Base-by-base conservation (phyloP, 2,329 filamentous ascomycete species). In the Colletotrichum coccodes region DNA sequence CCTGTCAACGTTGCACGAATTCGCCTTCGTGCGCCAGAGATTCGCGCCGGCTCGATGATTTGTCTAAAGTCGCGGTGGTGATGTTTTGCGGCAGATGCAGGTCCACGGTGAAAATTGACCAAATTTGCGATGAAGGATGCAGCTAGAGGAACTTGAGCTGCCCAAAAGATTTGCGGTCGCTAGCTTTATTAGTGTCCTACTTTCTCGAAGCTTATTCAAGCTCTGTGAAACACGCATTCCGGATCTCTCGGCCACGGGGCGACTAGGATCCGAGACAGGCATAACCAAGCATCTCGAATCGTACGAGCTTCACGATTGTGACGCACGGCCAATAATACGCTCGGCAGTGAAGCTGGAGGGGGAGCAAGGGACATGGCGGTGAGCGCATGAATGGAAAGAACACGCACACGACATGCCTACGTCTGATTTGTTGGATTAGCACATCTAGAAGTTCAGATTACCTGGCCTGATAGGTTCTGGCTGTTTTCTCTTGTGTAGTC, bases 71-170 rank as follows among this genome's bases (percentile, higher is more conserved):
- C 32, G 30, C 32, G 23, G 28, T 11, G n/a, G 3, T 16, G 12
- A 12, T 44, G n/a, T 26, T 21, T 36, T 4, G 30, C 46, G n/a
- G 32, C 16, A 23, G 44, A 47, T 60, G 40, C 47, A 65, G 14
- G 26, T 32, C 16, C 7, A 4, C 23, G 34, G 34, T 56, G 40
- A 60, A 47, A 60, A 53, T 32, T 50, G 60, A n/a, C 47, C 54
- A 26, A 36, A 36, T 30, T 54, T 60, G 65, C 65, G 61, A 68
- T 49, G 65, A 68, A 36, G 49, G 21, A 68, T 49, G 40, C 47
- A 60, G 40, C 9, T n/a, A 8, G 26, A 36, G 21, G 26, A 50
- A 54, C 12, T 54, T n/a, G 49, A 42, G 47, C 8, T 16, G 11
- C 2, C 16, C 11, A 21, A 16, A 44, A 49, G 38, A 28, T 30